Base-by-base conservation (phyloP, 257 asterid genomes). In the Petunia secreta region DNA sequence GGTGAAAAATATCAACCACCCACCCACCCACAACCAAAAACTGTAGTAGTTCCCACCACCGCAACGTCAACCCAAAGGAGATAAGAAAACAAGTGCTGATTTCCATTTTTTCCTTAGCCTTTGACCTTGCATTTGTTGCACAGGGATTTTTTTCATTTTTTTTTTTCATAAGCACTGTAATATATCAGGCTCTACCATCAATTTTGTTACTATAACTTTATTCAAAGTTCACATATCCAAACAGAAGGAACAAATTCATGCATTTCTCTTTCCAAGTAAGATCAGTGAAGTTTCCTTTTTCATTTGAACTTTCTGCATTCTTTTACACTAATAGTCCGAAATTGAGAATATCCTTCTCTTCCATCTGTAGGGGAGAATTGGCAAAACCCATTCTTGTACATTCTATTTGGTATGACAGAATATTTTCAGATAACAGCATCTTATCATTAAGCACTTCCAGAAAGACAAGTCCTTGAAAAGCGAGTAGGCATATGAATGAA, bases 211-310 rank as follows among this genome's bases (percentile, higher is more conserved):
- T 25, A 25, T 11, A 36, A 8, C 36, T 63, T 36, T 15, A 15
- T 63, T 63, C 66, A 25, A 8, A 63, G 43, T 63, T 36, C 15
- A 63, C 68, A 15, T 63, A 63, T 63, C 68, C 68, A 63, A 63
- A 63, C n/a, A 36, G 43, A 15, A 63, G 43, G 44, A 36, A 63
- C 8, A 11, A 25, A 9, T n/a, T 63, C 68, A 36, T 63, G n/a
- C 68, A 55, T 55, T 55, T 52, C 57, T 52, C 14, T 52, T 52
- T 52, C 57, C 15, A 52, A 52, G 14, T 59, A 36, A 63, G 1
- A 9, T 63, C 3, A n/a, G 44, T 63, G 43, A 63, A 63, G n/a
- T 63, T 9, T 1, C 1, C 8, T 9, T 63, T 63, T 9, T 36
- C 68, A 9, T 36, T 36, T 36, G 44, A 63, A 55, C 8, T 55